phyloP scores from a whole-genome alignment of 2,329 filamentous ascomycete genomes.

The Elsinoe necatrix region DNA sequence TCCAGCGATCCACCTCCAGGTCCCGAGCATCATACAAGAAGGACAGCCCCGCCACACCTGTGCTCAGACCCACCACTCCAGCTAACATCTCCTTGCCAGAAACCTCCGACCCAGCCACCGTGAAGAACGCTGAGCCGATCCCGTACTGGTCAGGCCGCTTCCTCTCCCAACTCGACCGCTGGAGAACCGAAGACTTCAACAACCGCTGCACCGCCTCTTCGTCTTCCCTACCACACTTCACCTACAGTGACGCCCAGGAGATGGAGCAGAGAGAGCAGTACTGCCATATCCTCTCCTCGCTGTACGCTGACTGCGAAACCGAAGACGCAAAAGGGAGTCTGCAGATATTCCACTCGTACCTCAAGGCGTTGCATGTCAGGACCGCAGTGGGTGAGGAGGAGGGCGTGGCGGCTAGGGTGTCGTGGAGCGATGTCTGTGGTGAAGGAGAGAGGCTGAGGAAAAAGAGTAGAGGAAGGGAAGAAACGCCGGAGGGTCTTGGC shows the following conservation, averaged over 20 bases:
- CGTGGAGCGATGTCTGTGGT: neutral
- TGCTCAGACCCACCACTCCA: neutral
- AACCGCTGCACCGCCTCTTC: constrained; percentile 30
- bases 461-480: neutral
- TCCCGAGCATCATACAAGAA: neutral
- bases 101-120: constrained; percentile 13
- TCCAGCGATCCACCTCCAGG: neutral
- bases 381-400: constrained; percentile 13
- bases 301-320: constrained; percentile 9
- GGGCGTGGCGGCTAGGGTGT: constrained; percentile 48
- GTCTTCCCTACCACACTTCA: constrained; percentile 33
- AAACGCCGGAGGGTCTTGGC: constrained; percentile 2
- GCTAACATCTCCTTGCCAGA: neutral
- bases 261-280: neutral
- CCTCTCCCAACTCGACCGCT: constrained; percentile 48
- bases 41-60: neutral
- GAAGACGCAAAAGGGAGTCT: constrained; percentile 10
- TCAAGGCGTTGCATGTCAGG: constrained; percentile 10
- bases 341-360: constrained; percentile 4
- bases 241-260: constrained; percentile 15
- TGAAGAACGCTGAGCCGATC: constrained; percentile 30
- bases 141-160: constrained; percentile 58
- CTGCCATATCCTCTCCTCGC: neutral
- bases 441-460: constrained; percentile 4
- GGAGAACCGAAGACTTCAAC: constrained; percentile 41